These are phyloP conservation scores for Metrosideros polymorpha DNA, from an alignment of 441 rosid genomes.

Conservation along the genomic window DNA sequence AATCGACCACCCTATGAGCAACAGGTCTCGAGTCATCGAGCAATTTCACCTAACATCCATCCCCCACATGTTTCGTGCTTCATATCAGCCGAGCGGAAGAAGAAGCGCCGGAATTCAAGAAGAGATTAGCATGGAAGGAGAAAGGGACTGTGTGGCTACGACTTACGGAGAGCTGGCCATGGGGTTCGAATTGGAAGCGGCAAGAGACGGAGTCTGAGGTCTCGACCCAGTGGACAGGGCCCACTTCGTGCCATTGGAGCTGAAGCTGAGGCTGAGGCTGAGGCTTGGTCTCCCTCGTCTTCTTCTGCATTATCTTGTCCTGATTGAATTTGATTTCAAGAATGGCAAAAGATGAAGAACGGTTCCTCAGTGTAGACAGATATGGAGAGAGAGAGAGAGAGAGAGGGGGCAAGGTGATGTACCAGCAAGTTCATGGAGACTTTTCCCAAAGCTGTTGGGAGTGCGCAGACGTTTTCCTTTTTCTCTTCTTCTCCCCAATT, in stretches of 20 bases:
- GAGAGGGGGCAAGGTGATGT: not conserved
- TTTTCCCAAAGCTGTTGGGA: not conserved
- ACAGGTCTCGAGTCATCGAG: slow-evolving; percentile 68
- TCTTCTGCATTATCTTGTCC: slow-evolving; percentile 40
- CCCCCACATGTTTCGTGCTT: not conserved
- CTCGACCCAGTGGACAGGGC: slow-evolving; percentile 61
- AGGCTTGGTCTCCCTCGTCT: slow-evolving; percentile 28
- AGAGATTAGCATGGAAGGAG: slow-evolving; percentile 1
- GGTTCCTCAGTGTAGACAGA: not conserved
- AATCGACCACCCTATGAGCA: slow-evolving; percentile 47
- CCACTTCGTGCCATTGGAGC: slow-evolving; percentile 8
- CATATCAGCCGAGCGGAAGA: not conserved
- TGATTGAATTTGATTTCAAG: not conserved
- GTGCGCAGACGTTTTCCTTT: not conserved
- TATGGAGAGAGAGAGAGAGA: not conserved
- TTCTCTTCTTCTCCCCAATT: not conserved
- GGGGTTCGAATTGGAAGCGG: slow-evolving; percentile 57
- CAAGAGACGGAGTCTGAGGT: slow-evolving; percentile 58
- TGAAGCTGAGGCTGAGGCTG: slow-evolving; percentile 23
- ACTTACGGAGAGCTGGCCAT: slow-evolving; percentile 69
- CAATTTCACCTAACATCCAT: slow-evolving; percentile 43
- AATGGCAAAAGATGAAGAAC: not conserved
- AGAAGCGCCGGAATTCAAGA: not conserved
- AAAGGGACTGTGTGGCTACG: not conserved
- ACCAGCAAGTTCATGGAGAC: not conserved